phyloP scores from a whole-genome alignment of 306 rosid genomes.

The Neltuma alba region DNA sequence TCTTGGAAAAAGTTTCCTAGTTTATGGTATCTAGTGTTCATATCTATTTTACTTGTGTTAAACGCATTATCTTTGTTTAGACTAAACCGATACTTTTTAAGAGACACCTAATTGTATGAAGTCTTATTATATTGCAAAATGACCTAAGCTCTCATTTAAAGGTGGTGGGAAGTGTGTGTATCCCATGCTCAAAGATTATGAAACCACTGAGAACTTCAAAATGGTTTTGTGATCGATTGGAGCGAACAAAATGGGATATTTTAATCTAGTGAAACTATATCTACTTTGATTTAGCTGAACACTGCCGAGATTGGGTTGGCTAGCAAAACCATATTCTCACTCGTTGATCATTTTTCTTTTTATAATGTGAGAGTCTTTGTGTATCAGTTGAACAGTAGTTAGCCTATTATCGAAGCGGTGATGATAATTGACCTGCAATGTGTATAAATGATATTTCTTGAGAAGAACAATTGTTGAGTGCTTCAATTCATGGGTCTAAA shows the following conservation, averaged over 20 bases:
- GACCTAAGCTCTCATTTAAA: slow-evolving; percentile 13
- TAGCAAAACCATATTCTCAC: slow-evolving; percentile 8
- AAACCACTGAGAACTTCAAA: not conserved
- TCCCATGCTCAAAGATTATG: slow-evolving; percentile 3
- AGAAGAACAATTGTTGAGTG: slow-evolving; percentile 17
- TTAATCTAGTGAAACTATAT: slow-evolving; percentile 28
- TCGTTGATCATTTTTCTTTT: slow-evolving; percentile 21
- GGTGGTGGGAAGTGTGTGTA: slow-evolving; percentile 26
- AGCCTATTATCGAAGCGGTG: slow-evolving; percentile 27
- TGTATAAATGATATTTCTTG: slow-evolving; percentile 1
- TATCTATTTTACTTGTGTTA: slow-evolving; percentile 25
- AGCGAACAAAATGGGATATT: slow-evolving; percentile 10
- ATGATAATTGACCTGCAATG: slow-evolving; percentile 12
- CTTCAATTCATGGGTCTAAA: slow-evolving; percentile 32
- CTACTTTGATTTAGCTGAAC: slow-evolving; percentile 5
- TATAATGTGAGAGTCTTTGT: slow-evolving; percentile 15
- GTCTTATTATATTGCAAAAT: not conserved
- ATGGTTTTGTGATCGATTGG: not conserved
- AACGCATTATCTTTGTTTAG: slow-evolving; percentile 10
- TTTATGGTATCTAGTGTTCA: slow-evolving; percentile 59
- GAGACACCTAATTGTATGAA: slow-evolving; percentile 18
- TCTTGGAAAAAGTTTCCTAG: slow-evolving; percentile 73
- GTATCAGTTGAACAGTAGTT: slow-evolving; percentile 27
- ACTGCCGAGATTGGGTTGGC: slow-evolving; percentile 30
- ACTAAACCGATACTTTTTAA: slow-evolving; percentile 18